A percentile compares a stretch with the other conserved stretches of the same genome.
Conservation (phyloP, 306 rosid genomes). For the Cucurbita maxima region DNA sequence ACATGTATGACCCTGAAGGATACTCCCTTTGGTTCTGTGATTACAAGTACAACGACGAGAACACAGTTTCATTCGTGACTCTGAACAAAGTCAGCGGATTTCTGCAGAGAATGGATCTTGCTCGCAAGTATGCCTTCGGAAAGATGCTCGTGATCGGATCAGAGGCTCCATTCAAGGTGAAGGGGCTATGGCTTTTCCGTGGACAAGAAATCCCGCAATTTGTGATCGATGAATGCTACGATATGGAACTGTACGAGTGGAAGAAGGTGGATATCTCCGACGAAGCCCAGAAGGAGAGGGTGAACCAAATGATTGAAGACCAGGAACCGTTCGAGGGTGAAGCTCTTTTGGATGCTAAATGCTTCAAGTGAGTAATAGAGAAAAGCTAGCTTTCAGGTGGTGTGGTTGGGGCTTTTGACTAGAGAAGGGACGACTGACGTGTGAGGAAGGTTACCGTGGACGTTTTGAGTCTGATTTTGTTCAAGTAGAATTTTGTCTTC, state of each 20-base stretch:
- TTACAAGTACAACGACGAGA: conserved; percentile 83
- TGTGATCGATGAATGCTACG: conserved; percentile 72
- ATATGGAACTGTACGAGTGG: conserved; percentile 87
- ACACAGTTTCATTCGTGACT: conserved; percentile 70
- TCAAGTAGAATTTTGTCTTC: background rate
- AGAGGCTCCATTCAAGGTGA: conserved; percentile 65
- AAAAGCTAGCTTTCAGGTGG: conserved; percentile 2
- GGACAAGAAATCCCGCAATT: conserved; percentile 67
- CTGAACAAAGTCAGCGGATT: conserved; percentile 75
- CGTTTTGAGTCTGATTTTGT: conserved; percentile 2
- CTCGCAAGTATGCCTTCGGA: conserved; percentile 78
- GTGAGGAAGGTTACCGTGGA: background rate
- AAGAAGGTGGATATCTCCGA: conserved; percentile 58
- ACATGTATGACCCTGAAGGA: conserved; percentile 90
- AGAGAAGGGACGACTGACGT: background rate
- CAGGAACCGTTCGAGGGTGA: conserved; percentile 75
- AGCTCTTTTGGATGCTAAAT: conserved; percentile 68
- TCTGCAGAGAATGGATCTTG: conserved; percentile 81
- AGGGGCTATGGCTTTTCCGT: conserved; percentile 91
- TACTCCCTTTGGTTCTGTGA: conserved; percentile 89
- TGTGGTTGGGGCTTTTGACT: background rate
- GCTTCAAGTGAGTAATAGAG: conserved; percentile 44
- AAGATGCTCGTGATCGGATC: conserved; percentile 81
- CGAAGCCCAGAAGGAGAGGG: conserved; percentile 72
- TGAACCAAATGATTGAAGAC: conserved; percentile 69